These are phyloP conservation scores for Venturia aucupariae DNA, from an alignment of 2,329 filamentous ascomycete species.

Conservation along the genomic window DNA sequence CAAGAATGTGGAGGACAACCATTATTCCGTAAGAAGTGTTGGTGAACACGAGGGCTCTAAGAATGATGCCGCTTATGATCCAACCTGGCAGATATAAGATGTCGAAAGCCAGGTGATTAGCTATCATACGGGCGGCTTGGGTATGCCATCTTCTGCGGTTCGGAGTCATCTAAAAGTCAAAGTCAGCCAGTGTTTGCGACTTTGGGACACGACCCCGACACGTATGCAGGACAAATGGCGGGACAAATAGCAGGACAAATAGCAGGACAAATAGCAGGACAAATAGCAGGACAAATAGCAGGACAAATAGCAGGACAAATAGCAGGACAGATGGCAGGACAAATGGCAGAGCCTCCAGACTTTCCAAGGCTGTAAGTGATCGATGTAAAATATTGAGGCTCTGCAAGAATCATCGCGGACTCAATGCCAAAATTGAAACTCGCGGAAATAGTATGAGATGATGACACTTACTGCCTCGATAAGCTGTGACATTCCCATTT, in stretches of 20 bases:
- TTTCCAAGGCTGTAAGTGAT: too few species aligned
- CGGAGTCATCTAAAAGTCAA: slow-evolving; percentile 57
- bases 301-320: too few species aligned
- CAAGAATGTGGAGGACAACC: slow-evolving; percentile 58
- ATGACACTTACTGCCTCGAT: slow-evolving; percentile 55
- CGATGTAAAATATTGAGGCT: too few species aligned
- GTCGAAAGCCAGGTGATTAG: slow-evolving; percentile 73
- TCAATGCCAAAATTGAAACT: background rate
- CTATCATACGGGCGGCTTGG: slow-evolving; percentile 66
- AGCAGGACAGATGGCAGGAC: too few species aligned
- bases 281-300: too few species aligned
- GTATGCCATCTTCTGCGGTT: slow-evolving; percentile 65
- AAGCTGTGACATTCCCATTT: slow-evolving; percentile 77
- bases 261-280: too few species aligned
- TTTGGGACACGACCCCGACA: background rate
- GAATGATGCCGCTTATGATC: slow-evolving; percentile 65
- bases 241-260: too few species aligned
- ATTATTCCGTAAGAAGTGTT: slow-evolving; percentile 35
- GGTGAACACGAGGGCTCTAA: slow-evolving; percentile 49
- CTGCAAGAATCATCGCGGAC: too few species aligned
- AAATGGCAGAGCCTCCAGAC: too few species aligned
- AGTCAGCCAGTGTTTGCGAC: background rate
- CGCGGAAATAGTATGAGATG: background rate
- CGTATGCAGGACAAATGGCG: background rate
- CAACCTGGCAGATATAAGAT: slow-evolving; percentile 73